These are phyloP conservation scores for Gossypium schwendimanii DNA, from an alignment of 441 rosid species.

Conservation along the genomic window DNA sequence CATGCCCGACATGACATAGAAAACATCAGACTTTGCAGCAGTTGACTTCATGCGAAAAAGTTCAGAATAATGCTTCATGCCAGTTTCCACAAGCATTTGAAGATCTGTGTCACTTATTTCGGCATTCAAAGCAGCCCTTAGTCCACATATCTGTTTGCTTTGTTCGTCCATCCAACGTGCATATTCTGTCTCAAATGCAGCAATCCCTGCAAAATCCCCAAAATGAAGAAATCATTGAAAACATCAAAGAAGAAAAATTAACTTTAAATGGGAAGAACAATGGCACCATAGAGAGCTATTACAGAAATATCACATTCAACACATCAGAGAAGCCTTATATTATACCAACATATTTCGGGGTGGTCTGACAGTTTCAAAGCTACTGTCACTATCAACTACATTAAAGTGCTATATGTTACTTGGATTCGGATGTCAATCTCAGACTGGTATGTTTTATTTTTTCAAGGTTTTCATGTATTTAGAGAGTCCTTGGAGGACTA, in stretches of 20 bases:
- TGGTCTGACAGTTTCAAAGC: too few relatives aligned
- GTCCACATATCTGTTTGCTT: conserved; percentile 37
- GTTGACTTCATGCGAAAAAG: conserved; percentile 58
- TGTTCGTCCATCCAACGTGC: conserved; percentile 64
- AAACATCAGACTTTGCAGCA: conserved; percentile 56
- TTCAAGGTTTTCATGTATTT: too few relatives aligned
- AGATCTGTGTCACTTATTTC: conserved; percentile 46
- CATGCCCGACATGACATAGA: conserved; percentile 57
- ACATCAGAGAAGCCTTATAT: too few relatives aligned
- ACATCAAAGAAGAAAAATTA: background rate
- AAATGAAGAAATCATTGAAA: background rate
- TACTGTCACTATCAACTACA: background rate
- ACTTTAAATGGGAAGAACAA: conserved; percentile 6
- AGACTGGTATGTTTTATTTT: too few relatives aligned
- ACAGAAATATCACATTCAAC: too few relatives aligned
- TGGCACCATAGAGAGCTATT: background rate
- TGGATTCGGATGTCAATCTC: too few relatives aligned
- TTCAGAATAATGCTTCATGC: conserved; percentile 53
- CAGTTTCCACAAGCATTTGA: conserved; percentile 39
- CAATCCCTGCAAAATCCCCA: conserved; percentile 33
- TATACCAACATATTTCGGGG: too few relatives aligned
- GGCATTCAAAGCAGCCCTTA: conserved; percentile 42
- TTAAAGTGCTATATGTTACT: background rate
- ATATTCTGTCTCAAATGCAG: conserved; percentile 64
- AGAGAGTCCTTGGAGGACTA: too few relatives aligned